Conservation (phyloP, 805 yeast genomes). For the Candida palmyrensis region DNA sequence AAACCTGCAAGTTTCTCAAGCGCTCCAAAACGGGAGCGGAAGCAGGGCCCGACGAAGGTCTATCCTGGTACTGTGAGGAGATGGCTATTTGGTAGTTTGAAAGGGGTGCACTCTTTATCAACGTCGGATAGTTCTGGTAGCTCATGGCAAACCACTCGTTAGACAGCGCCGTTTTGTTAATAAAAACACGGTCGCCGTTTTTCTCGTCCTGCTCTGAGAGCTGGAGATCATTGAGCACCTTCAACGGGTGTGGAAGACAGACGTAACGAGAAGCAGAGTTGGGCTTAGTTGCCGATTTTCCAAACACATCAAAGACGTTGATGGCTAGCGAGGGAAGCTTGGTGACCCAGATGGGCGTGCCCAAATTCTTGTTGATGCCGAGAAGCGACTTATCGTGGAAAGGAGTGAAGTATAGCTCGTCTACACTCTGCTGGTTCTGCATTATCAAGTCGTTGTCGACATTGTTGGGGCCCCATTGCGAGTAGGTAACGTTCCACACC, state of each 20-base stretch:
- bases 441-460: slow-evolving; percentile 55
- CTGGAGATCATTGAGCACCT: slow-evolving; percentile 31
- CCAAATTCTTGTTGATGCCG: slow-evolving; percentile 66
- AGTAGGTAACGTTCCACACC: slow-evolving; percentile 81
- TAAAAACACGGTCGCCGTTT: slow-evolving; percentile 45
- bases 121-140: slow-evolving; percentile 67
- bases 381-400: slow-evolving; percentile 74
- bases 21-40: slow-evolving; percentile 8
- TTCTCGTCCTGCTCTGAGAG: slow-evolving; percentile 12
- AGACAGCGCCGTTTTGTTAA: slow-evolving; percentile 60
- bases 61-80: slow-evolving; percentile 23
- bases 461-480: slow-evolving; percentile 90
- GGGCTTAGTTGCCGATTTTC: background rate
- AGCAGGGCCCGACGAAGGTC: slow-evolving; percentile 9
- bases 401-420: slow-evolving; percentile 76
- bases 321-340: slow-evolving; percentile 68
- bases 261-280: slow-evolving; percentile 29
- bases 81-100: slow-evolving; percentile 39
- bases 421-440: slow-evolving; percentile 49
- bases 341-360: slow-evolving; percentile 75
- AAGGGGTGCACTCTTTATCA: slow-evolving; percentile 74
- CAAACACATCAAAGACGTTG: slow-evolving; percentile 73
- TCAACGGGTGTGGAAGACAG: slow-evolving; percentile 66
- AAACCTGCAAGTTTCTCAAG: slow-evolving; percentile 14
- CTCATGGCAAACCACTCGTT: slow-evolving; percentile 85